Percentiles rank a stretch among this genome's conserved stretches.
These are phyloP conservation scores for Forsythia viridissima DNA, from an alignment of 257 asterid species.

Conservation along the genomic window DNA sequence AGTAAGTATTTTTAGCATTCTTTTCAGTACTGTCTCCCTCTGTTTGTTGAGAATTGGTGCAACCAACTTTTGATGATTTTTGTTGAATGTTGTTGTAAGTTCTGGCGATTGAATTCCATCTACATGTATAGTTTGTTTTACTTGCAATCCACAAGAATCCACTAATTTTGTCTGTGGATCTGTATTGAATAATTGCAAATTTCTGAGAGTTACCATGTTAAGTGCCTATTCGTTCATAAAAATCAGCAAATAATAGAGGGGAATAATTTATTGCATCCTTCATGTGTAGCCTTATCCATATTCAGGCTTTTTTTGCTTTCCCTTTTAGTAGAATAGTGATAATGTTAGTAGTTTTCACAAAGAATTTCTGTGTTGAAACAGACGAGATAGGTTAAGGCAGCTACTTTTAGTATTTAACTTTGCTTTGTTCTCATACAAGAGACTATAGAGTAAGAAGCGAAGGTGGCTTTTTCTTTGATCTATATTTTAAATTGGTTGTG, in stretches of 20 bases:
- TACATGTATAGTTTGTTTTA: background rate
- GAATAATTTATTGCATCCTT: background rate
- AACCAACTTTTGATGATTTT: conserved; percentile 5
- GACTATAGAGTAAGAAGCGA: background rate
- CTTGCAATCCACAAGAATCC: background rate
- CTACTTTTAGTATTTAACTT: background rate
- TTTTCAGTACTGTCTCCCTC: conserved; percentile 16
- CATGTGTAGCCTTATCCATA: background rate
- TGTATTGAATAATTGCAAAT: background rate
- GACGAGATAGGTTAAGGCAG: background rate
- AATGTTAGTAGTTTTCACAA: background rate
- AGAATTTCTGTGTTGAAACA: background rate
- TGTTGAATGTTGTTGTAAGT: background rate
- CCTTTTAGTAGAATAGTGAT: background rate
- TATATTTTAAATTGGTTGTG: background rate
- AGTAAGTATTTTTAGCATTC: conserved; percentile 54
- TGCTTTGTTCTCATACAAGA: background rate
- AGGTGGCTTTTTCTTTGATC: background rate
- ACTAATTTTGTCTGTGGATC: background rate
- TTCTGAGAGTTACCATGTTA: background rate
- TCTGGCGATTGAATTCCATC: background rate
- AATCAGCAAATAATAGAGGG: background rate
- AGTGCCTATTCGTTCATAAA: background rate
- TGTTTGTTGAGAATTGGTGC: conserved; percentile 12
- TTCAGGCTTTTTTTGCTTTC: background rate